Percentiles rank a stretch among this genome's conserved stretches.
Evolutionary conservation across 352 stramenopile genomes (phyloP).

Genomic region (Globisporangium emineosum): DNA sequence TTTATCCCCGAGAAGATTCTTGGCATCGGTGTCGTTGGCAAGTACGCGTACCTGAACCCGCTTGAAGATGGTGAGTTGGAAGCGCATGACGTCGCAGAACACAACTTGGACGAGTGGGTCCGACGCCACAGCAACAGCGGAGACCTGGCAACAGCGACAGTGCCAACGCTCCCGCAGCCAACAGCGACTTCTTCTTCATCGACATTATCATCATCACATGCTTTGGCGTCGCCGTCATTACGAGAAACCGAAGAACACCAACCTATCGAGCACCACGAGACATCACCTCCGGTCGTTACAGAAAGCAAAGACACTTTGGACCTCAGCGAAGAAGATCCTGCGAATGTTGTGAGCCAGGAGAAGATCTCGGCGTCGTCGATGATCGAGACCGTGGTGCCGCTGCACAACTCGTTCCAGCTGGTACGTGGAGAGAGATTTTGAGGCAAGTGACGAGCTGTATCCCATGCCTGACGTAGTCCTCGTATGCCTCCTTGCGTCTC

Average conservation of each 20-base stretch:
- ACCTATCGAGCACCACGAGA: neutral
- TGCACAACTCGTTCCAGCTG: constrained; percentile 65
- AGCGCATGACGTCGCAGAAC: constrained; percentile 27
- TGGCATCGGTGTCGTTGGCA: constrained; percentile 72
- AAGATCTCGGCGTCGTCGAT: constrained; percentile 67
- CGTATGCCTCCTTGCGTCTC: neutral
- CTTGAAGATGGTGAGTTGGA: constrained; percentile 40
- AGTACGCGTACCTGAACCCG: constrained; percentile 76
- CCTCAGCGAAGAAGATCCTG: constrained; percentile 30
- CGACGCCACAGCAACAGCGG: constrained; percentile 27
- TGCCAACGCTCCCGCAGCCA: constrained; percentile 21
- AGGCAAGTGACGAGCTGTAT: neutral
- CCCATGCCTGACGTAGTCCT: constrained; percentile 1
- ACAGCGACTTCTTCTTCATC: neutral
- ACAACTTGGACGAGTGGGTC: constrained; percentile 66
- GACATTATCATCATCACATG: neutral
- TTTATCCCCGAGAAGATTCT: constrained; percentile 89
- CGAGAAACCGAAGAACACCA: neutral
- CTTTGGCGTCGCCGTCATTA: neutral
- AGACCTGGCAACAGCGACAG: constrained; percentile 15
- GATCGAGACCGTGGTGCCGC: constrained; percentile 70
- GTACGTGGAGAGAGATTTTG: constrained; percentile 26
- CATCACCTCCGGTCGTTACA: constrained; percentile 16
- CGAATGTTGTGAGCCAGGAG: constrained; percentile 34
- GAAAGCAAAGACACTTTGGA: constrained; percentile 14